Percentiles rank a stretch among this genome's conserved stretches.
Conservation (phyloP, 1,139 yeast genomes). For the Yamadazyma diddensiae region DNA sequence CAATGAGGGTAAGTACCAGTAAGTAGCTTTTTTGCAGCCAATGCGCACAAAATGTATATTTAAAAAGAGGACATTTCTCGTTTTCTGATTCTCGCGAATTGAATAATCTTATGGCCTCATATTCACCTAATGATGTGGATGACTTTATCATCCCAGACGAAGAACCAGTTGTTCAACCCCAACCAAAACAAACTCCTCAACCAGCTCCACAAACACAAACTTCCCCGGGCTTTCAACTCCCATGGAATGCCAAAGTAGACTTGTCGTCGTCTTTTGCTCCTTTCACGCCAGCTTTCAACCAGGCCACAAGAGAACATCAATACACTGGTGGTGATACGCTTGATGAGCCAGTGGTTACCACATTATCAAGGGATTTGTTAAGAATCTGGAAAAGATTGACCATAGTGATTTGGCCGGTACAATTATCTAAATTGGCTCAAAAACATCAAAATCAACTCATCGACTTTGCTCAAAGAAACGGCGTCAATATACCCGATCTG, state of each 20-base stretch:
- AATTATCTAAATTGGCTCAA: slow-evolving; percentile 40
- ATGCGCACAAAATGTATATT: background rate
- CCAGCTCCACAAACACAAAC: slow-evolving; percentile 2
- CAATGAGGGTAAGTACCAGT: slow-evolving; percentile 2
- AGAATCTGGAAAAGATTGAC: slow-evolving; percentile 64
- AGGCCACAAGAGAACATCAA: slow-evolving; percentile 64
- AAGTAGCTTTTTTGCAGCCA: slow-evolving; percentile 1
- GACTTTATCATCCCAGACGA: slow-evolving; percentile 30
- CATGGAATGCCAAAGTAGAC: slow-evolving; percentile 34
- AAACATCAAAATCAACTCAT: slow-evolving; percentile 43
- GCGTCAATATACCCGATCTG: slow-evolving; percentile 43
- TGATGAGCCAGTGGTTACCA: slow-evolving; percentile 75
- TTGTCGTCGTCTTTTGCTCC: slow-evolving; percentile 37
- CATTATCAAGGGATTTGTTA: slow-evolving; percentile 63
- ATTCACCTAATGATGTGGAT: slow-evolving; percentile 14
- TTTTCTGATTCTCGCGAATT: background rate
- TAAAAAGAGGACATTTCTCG: too few relatives aligned
- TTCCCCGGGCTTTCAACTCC: slow-evolving; percentile 5
- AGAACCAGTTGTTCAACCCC: slow-evolving; percentile 9
- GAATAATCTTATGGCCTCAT: too few relatives aligned
- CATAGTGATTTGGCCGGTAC: slow-evolving; percentile 72
- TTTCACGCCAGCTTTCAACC: slow-evolving; percentile 29
- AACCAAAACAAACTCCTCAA: slow-evolving; percentile 2
- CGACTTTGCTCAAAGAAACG: slow-evolving; percentile 43
- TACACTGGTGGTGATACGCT: slow-evolving; percentile 82